Conservation (phyloP, 306 rosid genomes). For the Cicer judaicum region DNA sequence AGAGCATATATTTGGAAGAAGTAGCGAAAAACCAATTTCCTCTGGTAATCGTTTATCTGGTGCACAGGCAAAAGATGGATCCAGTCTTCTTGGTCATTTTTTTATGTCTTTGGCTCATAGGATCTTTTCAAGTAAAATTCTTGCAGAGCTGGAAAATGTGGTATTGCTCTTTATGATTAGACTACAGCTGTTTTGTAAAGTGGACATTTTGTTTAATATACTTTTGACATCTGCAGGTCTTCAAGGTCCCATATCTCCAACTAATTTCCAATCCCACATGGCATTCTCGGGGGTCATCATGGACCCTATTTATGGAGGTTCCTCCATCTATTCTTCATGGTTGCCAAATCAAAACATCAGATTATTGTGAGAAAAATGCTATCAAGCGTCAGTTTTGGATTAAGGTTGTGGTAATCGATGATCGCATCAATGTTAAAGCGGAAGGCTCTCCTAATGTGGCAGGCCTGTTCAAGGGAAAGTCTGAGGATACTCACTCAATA, state of each 20-base stretch:
- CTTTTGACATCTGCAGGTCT: slow-evolving; percentile 58
- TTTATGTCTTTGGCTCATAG: slow-evolving; percentile 83
- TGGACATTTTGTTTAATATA: slow-evolving; percentile 39
- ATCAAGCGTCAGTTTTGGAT: slow-evolving; percentile 75
- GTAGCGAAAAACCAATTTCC: slow-evolving; percentile 58
- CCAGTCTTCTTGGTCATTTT: slow-evolving; percentile 86
- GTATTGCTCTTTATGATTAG: slow-evolving; percentile 50
- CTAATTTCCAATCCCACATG: slow-evolving; percentile 82
- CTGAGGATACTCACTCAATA: slow-evolving; percentile 68
- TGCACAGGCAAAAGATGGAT: slow-evolving; percentile 66
- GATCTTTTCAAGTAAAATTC: slow-evolving; percentile 82
- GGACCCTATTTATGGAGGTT: slow-evolving; percentile 83
- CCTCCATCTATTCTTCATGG: slow-evolving; percentile 68
- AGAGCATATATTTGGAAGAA: slow-evolving; percentile 72
- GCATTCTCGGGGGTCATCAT: slow-evolving; percentile 87
- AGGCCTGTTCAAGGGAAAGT: slow-evolving; percentile 70
- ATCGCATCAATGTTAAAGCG: slow-evolving; percentile 78
- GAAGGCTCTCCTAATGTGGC: slow-evolving; percentile 85
- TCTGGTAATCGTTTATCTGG: slow-evolving; percentile 54
- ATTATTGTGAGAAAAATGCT: slow-evolving; percentile 47
- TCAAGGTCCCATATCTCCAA: slow-evolving; percentile 77
- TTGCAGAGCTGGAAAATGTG: slow-evolving; percentile 85
- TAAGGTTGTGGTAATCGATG: slow-evolving; percentile 78
- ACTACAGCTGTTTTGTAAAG: slow-evolving; percentile 40
- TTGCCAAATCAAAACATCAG: slow-evolving; percentile 55